A percentile compares a stretch with the other conserved stretches of the same genome.
phyloP scores from a whole-genome alignment of 768 basidiomycete species.

The Pleurotus giganteus region DNA sequence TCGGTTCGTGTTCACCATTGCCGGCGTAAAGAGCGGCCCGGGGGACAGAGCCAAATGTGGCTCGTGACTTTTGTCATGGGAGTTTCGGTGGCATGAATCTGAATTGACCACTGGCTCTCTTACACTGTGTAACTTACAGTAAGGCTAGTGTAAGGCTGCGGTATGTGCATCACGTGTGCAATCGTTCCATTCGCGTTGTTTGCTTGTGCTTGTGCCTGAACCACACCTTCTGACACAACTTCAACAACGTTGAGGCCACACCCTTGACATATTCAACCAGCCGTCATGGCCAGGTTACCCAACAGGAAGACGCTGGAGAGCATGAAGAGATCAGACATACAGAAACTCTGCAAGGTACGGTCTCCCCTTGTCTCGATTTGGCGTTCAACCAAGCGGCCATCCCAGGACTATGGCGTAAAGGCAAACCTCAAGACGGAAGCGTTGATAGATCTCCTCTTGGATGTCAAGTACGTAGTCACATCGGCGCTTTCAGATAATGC shows the following conservation, averaged over 20 bases:
- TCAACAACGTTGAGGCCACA: conserved; percentile 1
- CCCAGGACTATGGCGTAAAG: conserved; percentile 74
- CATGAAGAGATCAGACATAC: conserved; percentile 46
- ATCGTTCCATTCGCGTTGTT: not conserved
- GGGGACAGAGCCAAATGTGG: no score
- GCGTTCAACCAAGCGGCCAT: conserved; percentile 13
- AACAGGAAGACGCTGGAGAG: conserved; percentile 40
- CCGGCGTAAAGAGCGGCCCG: not conserved
- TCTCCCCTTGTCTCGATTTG: not conserved
- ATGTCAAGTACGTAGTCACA: conserved; percentile 36
- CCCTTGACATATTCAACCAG: not conserved
- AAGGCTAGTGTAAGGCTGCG: no score
- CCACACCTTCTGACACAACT: conserved; percentile 10
- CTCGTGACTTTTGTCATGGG: no score
- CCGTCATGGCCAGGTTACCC: conserved; percentile 39
- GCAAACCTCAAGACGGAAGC: conserved; percentile 82
- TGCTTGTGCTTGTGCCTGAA: conserved; percentile 3
- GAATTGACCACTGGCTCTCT: no score
- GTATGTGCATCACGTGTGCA: conserved; percentile 3
- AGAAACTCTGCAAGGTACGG: conserved; percentile 71
- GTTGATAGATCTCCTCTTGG: conserved; percentile 70
- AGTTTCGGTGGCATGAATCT: no score
- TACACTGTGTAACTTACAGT: no score
- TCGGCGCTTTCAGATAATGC: conserved; percentile 11
- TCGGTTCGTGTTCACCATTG: conserved; percentile 8